phyloP scores from a whole-genome alignment of 345 rosid species.

The Eucalyptus urophylla region DNA sequence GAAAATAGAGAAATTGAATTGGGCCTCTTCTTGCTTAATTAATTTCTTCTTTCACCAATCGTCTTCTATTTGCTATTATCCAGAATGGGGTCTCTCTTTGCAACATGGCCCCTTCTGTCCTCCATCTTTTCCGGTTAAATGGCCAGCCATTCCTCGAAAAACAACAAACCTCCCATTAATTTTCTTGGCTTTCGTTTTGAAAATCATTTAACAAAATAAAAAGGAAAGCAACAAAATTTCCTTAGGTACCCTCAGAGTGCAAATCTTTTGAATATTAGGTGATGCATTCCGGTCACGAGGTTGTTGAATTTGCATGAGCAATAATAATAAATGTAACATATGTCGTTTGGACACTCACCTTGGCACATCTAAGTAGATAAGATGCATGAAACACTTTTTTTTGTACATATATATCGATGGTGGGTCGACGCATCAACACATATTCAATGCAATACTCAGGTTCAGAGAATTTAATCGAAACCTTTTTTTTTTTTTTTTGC shows the following conservation, averaged over 20 bases:
- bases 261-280: background rate
- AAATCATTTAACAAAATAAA: background rate
- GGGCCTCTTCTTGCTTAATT: background rate
- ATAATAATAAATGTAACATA: background rate
- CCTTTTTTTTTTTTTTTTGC: background rate
- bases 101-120: background rate
- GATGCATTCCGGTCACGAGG: background rate
- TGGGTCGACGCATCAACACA: background rate
- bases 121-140: background rate
- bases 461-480: background rate
- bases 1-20: background rate
- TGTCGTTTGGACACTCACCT: background rate
- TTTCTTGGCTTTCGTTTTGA: background rate
- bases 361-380: background rate
- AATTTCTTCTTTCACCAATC: background rate
- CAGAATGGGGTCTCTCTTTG: background rate
- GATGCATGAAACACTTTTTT: background rate
- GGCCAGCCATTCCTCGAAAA: background rate
- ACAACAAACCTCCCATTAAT: background rate
- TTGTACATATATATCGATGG: background rate
- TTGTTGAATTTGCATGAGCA: background rate
- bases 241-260: background rate
- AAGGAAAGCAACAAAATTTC: background rate
- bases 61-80: background rate
- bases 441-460: background rate